Conservation (phyloP, 2,329 filamentous ascomycete genomes). For the Bipolaris bicolor region DNA sequence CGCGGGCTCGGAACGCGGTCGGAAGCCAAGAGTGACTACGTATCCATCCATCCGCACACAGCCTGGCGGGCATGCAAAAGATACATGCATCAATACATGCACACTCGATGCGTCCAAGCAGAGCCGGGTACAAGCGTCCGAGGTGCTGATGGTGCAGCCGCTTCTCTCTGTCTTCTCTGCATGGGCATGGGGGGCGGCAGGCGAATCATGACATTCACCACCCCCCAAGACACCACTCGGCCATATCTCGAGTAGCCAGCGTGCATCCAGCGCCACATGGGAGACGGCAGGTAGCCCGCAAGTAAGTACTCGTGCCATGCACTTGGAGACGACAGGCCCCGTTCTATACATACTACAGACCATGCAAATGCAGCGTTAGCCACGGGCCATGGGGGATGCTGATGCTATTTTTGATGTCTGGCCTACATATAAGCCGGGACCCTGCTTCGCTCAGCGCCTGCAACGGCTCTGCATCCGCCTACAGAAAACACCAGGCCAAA, state of each 20-base stretch:
- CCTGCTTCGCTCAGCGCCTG: conserved; percentile 13
- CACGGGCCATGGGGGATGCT: conserved; percentile 21
- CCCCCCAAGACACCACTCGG: not conserved
- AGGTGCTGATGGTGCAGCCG: not conserved
- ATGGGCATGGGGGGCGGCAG: too few relatives aligned
- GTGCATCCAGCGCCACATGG: not conserved
- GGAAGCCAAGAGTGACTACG: not conserved
- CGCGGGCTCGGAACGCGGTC: not conserved
- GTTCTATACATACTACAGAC: conserved; percentile 8
- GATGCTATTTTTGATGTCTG: conserved; percentile 35
- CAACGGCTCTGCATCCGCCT: conserved; percentile 20
- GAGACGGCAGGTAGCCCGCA: not conserved
- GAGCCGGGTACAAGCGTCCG: not conserved
- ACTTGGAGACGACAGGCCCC: conserved; percentile 10
- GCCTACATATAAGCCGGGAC: conserved; percentile 28
- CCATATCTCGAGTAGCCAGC: not conserved
- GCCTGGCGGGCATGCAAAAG: not conserved
- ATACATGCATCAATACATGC: too few relatives aligned
- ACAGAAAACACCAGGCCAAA: conserved; percentile 9
- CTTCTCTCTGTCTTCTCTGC: conserved; percentile 5
- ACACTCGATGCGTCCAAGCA: too few relatives aligned
- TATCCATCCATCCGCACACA: not conserved
- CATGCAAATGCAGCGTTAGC: conserved; percentile 11
- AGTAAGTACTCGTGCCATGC: not conserved
- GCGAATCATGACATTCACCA: not conserved